phyloP scores from a whole-genome alignment of 192 early-diverging fungal genomes.

The Diversispora eburnea region DNA sequence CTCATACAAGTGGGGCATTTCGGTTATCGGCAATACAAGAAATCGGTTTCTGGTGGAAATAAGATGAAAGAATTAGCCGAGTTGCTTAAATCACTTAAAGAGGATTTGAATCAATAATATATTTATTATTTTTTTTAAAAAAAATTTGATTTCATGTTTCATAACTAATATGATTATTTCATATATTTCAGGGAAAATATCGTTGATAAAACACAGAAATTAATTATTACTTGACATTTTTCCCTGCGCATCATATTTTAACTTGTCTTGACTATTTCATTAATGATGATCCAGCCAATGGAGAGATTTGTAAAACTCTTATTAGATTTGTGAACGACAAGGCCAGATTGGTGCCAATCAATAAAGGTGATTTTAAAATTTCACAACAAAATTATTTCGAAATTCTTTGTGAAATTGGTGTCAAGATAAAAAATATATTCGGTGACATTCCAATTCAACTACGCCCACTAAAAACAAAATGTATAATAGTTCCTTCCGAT shows the following conservation, averaged over 20 bases:
- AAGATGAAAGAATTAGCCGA: neutral
- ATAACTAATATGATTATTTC: neutral
- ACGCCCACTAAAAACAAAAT: neutral
- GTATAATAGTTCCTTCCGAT: slow-evolving; percentile 6
- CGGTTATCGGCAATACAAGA: slow-evolving; percentile 25
- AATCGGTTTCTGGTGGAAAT: neutral
- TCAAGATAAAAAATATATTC: neutral
- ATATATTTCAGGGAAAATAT: slow-evolving; percentile 11
- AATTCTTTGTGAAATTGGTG: slow-evolving; percentile 2
- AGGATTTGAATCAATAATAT: slow-evolving; percentile 20
- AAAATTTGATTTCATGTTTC: neutral
- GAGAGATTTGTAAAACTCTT: slow-evolving; percentile 12
- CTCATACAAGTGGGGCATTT: slow-evolving; percentile 30
- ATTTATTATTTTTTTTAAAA: neutral
- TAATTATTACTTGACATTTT: slow-evolving; percentile 29
- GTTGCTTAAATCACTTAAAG: neutral
- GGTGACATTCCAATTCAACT: neutral
- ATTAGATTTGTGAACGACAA: slow-evolving; percentile 15
- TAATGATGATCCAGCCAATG: neutral
- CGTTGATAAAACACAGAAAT: slow-evolving; percentile 7
- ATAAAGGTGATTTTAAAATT: neutral
- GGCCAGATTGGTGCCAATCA: neutral
- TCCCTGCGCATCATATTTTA: slow-evolving; percentile 22
- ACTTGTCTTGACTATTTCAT: slow-evolving; percentile 27
- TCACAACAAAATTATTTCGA: neutral